Percentiles rank a stretch among this genome's conserved stretches.
phyloP scores from a whole-genome alignment of 2,329 filamentous ascomycete species.

The Arthroderma sp. region DNA sequence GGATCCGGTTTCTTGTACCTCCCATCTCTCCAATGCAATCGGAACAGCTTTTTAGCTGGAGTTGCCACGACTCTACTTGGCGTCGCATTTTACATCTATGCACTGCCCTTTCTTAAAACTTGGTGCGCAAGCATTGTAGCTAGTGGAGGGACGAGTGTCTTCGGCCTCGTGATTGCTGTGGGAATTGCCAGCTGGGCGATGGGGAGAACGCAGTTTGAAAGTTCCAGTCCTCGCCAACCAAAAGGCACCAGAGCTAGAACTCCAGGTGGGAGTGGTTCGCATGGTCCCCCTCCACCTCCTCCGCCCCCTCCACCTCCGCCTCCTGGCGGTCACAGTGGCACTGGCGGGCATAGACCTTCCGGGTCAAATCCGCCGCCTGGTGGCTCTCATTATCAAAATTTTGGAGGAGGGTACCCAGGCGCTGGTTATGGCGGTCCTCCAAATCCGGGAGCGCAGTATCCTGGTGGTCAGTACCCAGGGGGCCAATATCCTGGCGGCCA shows the following conservation, averaged over 20 bases:
- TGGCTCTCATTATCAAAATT: constrained; percentile 17
- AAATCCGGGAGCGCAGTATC: constrained; percentile 20
- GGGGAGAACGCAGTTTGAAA: constrained; percentile 49
- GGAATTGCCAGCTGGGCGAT: constrained; percentile 67
- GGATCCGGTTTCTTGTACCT: constrained; percentile 86
- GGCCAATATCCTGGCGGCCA: constrained; percentile 9
- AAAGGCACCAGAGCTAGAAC: constrained; percentile 9
- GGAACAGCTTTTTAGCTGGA: constrained; percentile 83
- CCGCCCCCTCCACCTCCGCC: constrained; percentile 14
- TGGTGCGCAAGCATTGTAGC: constrained; percentile 62
- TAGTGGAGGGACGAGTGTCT: constrained; percentile 59
- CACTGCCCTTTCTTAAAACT: constrained; percentile 58
- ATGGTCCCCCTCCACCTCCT: constrained; percentile 15
- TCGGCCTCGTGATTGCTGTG: constrained; percentile 58
- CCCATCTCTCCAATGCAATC: constrained; percentile 72
- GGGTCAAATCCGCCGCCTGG: constrained; percentile 7
- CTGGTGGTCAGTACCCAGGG: constrained; percentile 12
- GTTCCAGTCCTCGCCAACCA: constrained; percentile 22
- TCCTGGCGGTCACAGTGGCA: constrained; percentile 11
- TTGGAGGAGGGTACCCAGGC: constrained; percentile 16
- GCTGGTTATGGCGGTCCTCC: constrained; percentile 16
- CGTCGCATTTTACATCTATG: constrained; percentile 57
- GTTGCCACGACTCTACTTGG: constrained; percentile 62
- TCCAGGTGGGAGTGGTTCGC: constrained; percentile 21
- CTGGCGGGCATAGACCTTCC: constrained; percentile 13